Base-by-base conservation (phyloP, 495 filamentous ascomycete species). In the Penicillium antarcticum region DNA sequence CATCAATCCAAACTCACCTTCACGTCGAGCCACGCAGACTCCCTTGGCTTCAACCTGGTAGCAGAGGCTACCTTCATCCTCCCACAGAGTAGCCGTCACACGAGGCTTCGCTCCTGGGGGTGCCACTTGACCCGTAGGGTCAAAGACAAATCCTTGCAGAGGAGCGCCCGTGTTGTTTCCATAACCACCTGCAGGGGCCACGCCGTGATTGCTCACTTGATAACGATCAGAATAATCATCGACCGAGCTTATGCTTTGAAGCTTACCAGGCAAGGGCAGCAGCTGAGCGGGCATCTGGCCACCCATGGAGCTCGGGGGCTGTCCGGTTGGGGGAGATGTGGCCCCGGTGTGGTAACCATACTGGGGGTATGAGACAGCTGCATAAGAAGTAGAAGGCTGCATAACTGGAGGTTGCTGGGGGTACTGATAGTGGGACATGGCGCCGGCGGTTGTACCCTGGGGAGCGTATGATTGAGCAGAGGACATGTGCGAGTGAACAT, bases 51-150 rank as follows among this genome's bases (percentile, higher is more conserved):
- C 94, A 12, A 98, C 95, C 62, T 98, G 94, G 62, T 97, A 98
- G 71, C 94, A 98, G 38, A 98, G 76, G 61, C 90, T 97, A 6
- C 94, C 94, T 65, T 98, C 94, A 62, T 98, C 94, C 72, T 98
- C 94, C 94, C 94, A 98, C 41, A 98, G 67, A 5, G 95, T 98
- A 12, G 95, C 94, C 3, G 94, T 97, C 3, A 98, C 94, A 51
- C 92, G 79, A n/a, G 94, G 94, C 75, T 97, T 97, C 78, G 96
- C 95, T 3, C 95, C 95, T n/a, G 89, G 88, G 9, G 94, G 94
- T 24, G 90, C 87, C 29, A 94, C 69, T 70, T 98, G 94, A n/a
- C 94, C 94, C 10, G 89, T 94, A 0, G 84, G 81, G 66, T 98
- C 94, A 63, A 88, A 92, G 3, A 72, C 60, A 43, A 54, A 72